Evolutionary conservation across 345 rosid species (phyloP), one percentile per base, ranked within the genome.

Genomic region (Citrus unshiu): DNA sequence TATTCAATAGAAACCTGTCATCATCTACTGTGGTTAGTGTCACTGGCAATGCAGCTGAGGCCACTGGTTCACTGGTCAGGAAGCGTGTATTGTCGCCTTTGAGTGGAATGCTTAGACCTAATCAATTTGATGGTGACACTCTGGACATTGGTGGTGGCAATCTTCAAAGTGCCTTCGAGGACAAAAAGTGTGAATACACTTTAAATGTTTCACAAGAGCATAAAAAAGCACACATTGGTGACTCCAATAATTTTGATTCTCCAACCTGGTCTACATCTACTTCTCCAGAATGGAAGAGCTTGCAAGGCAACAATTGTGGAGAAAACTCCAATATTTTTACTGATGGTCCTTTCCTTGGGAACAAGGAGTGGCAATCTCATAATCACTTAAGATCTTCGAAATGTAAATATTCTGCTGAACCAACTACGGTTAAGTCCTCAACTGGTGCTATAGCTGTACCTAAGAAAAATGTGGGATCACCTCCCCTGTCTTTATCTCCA

Each of bases 401-500:
- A 69, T 63, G 73, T 68, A 83, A 83, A 77, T 61, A 57, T 86
- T 57, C 74, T 63, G 77, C 59, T 30, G 84, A 84, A 78, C 40
- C 80, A 66, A 83, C 74, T 68, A 81, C 63, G 51, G 68, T 60
- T 73, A 81, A 83, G 78, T 73, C 74, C 64, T 80, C 56, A 58
- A 81, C 83, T 75, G 68, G 67, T 32, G 81, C 86, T 71, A 84
- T 88, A 77, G 49, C 87, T 6, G 76, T 82, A 75, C 80, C 90
- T 69, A 78, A 83, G 35, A 70, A 87, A 72, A 87, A 85, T 77
- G 63, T 79, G 18, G 56, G 70, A 58, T 84, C 89, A 49, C 74
- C 91, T 79, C 82, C 90, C 67, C 82, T 82, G 56, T 88, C 90
- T 29, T 74, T 87, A 81, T 91, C 95, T 75, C 95, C 95, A 32